These are phyloP conservation scores for Mortierella polycephala DNA, from an alignment of 371 early-diverging fungal genomes.

Conservation along the genomic window DNA sequence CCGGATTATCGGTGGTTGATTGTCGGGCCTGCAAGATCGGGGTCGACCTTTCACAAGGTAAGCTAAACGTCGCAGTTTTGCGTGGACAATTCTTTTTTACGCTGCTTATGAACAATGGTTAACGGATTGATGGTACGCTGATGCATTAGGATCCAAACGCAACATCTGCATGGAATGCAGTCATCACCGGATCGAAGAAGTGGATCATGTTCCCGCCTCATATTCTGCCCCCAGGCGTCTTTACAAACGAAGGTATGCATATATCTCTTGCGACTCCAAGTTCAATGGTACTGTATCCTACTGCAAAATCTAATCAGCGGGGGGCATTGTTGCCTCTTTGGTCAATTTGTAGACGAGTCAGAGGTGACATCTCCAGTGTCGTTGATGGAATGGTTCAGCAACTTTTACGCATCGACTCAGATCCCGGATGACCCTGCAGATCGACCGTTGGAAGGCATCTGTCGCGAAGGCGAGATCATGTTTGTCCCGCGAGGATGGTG, in stretches of 20 bases:
- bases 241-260: slow-evolving; percentile 57
- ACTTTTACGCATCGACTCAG: slow-evolving; percentile 57
- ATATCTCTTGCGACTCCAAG: background rate
- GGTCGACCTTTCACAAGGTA: slow-evolving; percentile 71
- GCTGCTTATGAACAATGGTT: background rate
- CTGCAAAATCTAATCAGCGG: too few species aligned
- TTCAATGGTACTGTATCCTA: too few species aligned
- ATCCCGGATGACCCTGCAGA: slow-evolving; percentile 41
- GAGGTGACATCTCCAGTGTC: slow-evolving; percentile 77
- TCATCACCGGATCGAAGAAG: slow-evolving; percentile 69
- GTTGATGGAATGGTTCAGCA: slow-evolving; percentile 72
- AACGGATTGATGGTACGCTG: too few species aligned
- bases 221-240: slow-evolving; percentile 75
- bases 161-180: slow-evolving; percentile 79
- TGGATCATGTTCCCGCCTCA: slow-evolving; percentile 75
- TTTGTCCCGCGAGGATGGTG: slow-evolving; percentile 82
- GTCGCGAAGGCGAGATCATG: slow-evolving; percentile 72
- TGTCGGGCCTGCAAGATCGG: slow-evolving; percentile 72
- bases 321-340: background rate
- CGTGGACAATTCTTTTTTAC: background rate
- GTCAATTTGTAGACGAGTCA: slow-evolving; percentile 59
- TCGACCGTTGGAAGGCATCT: slow-evolving; percentile 66
- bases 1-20: slow-evolving; percentile 82
- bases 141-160: slow-evolving; percentile 67
- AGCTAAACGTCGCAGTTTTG: background rate